Evolutionary conservation across 345 rosid genomes (phyloP).

Genomic region (Crucihimalaya himalaica): DNA sequence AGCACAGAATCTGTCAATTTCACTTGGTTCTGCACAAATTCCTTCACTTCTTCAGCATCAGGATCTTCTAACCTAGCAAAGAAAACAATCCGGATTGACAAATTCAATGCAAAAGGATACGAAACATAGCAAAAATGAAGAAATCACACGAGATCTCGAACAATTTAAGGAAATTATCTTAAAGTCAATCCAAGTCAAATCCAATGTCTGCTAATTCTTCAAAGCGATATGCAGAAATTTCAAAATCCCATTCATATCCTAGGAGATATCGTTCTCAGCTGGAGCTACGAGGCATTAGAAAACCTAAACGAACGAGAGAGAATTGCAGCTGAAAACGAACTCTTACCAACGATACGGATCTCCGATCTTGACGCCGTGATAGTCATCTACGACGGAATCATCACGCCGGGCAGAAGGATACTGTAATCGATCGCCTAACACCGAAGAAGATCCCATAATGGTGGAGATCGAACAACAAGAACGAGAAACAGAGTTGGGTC

Average conservation of each 20-base stretch:
- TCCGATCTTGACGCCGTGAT: conserved; percentile 68
- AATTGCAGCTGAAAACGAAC: neutral
- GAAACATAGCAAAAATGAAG: neutral
- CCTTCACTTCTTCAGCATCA: conserved; percentile 78
- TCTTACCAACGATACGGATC: conserved; percentile 91
- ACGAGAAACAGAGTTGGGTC: conserved; percentile 1
- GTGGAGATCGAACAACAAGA: neutral
- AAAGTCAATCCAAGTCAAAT: conserved; percentile 31
- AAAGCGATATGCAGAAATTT: neutral
- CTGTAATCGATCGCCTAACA: conserved; percentile 40
- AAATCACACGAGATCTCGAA: neutral
- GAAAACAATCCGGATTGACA: neutral
- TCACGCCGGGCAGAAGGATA: conserved; percentile 72
- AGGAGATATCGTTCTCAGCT: neutral
- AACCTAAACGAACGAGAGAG: neutral
- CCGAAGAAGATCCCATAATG: conserved; percentile 65
- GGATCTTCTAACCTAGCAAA: conserved; percentile 87
- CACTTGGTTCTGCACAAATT: conserved; percentile 73
- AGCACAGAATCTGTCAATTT: conserved; percentile 66
- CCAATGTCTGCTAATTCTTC: neutral
- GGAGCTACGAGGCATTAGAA: neutral
- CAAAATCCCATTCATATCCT: neutral
- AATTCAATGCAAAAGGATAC: neutral
- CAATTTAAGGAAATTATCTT: neutral
- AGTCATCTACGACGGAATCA: conserved; percentile 77